These are phyloP conservation scores for Candida maltosa DNA, from an alignment of 805 yeast genomes.

Conservation along the genomic window DNA sequence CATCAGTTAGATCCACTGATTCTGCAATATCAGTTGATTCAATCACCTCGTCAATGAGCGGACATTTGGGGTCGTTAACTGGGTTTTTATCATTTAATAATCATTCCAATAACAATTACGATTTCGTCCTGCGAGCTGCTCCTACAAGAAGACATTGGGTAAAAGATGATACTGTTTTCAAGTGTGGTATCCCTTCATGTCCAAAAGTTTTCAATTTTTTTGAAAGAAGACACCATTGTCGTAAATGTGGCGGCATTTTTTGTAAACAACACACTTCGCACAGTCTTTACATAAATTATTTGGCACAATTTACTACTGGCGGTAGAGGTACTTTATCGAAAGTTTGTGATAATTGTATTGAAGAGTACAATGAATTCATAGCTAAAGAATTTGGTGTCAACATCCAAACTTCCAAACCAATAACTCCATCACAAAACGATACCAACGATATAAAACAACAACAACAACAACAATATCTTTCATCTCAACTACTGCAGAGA, in stretches of 20 bases:
- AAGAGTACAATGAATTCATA: constrained; percentile 54
- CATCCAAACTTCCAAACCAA: neutral
- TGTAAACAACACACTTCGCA: constrained; percentile 68
- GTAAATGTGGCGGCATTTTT: constrained; percentile 80
- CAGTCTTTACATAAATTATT: constrained; percentile 49
- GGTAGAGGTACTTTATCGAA: constrained; percentile 65
- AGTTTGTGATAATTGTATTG: constrained; percentile 67
- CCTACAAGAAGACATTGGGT: constrained; percentile 72
- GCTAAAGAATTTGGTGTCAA: constrained; percentile 34
- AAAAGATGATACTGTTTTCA: constrained; percentile 60
- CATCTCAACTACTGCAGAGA: neutral
- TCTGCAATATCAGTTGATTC: constrained; percentile 29
- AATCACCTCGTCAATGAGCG: constrained; percentile 9
- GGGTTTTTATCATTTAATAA: neutral
- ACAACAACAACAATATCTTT: constrained; percentile 1
- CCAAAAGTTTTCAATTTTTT: constrained; percentile 66
- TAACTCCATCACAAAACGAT: too few relatives aligned
- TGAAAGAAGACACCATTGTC: constrained; percentile 80
- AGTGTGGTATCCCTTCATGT: constrained; percentile 61
- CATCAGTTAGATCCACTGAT: constrained; percentile 25
- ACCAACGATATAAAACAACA: constrained; percentile 1
- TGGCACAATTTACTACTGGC: constrained; percentile 65
- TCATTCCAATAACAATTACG: constrained; percentile 14
- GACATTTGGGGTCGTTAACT: neutral
- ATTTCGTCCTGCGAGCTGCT: constrained; percentile 27